Evolutionary conservation across 345 rosid genomes (phyloP), one percentile per base, ranked within the genome.

Genomic region (Arabis alpina): DNA sequence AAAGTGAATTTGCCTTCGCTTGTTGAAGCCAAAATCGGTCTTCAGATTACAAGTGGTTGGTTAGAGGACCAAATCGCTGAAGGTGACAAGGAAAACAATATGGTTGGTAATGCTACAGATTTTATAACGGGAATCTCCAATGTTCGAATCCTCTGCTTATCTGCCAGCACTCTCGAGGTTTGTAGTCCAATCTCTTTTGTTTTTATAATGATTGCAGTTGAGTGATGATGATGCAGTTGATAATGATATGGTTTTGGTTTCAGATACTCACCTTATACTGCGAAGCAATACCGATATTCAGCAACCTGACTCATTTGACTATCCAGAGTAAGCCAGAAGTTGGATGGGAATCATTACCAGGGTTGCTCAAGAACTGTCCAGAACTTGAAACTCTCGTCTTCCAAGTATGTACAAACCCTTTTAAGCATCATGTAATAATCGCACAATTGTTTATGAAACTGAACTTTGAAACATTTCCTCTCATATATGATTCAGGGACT

Each of bases 1-100:
- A 47, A 32, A 47, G 30, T 48, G 44, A 63, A 34, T 3, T 63
- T 63, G 16, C 44, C 10, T 16, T 47, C 44, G 4, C 68, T 63
- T 63, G 68, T 63, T 34, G 68, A 63, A 63, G 55, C 68, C 10
- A 63, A 49, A 10, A 47, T 63, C 32, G 55, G 48, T 63, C 40
- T 63, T 56, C 68, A 48, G 11, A 11, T 16, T 1, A 2, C 8
- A 9, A 1, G 1, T 34, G 68, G 10, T 13, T 2, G 7, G 8
- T 6, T n/a, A n/a, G 36, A 60, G 19, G 36, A 41, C 64, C 7
- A n/a, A 25, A 25, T 60, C 6, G 36, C 36, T 32, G 6, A 32
- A 32, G 40, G 53, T 61, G 7, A 6, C 25, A n/a, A n/a, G n/a
- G n/a, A n/a, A n/a, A n/a, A n/a, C n/a, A n/a, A n/a, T n/a, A n/a